Conservation (phyloP, 2,329 filamentous ascomycete species). For the Neofusicoccum cordaticola region DNA sequence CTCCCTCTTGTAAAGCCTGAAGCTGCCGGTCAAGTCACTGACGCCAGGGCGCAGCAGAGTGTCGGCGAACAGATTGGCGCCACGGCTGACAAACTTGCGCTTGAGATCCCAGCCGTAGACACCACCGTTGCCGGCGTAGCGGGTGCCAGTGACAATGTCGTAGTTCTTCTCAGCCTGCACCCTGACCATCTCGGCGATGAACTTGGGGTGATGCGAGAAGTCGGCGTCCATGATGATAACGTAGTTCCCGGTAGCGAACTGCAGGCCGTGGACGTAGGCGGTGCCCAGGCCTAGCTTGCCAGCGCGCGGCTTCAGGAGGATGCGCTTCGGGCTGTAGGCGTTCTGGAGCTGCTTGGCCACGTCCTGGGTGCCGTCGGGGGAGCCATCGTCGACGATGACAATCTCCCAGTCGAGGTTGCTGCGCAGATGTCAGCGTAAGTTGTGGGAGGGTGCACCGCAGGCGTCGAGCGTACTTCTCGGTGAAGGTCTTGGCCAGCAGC, state of each 20-base stretch:
- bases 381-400: slow-evolving; percentile 97
- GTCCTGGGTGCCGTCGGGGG: slow-evolving; percentile 89
- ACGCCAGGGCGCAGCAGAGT: slow-evolving; percentile 90
- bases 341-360: slow-evolving; percentile 87
- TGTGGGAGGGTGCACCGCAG: slow-evolving; percentile 50
- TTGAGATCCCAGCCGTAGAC: slow-evolving; percentile 97
- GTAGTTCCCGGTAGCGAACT: slow-evolving; percentile 88
- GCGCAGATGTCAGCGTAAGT: slow-evolving; percentile 34
- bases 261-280: slow-evolving; percentile 90
- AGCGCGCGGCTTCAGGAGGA: slow-evolving; percentile 80
- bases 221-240: slow-evolving; percentile 99
- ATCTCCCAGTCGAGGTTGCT: slow-evolving; percentile 96
- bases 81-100: slow-evolving; percentile 69
- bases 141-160: slow-evolving; percentile 95
- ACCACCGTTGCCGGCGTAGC: slow-evolving; percentile 81
- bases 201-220: slow-evolving; percentile 98
- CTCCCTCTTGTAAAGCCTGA: slow-evolving; percentile 87
- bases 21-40: slow-evolving; percentile 91
- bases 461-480: slow-evolving; percentile 64
- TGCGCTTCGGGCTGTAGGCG: slow-evolving; percentile 71
- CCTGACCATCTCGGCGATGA: slow-evolving; percentile 90
- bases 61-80: slow-evolving; percentile 93
- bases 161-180: slow-evolving; percentile 75
- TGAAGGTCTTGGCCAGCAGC: slow-evolving; percentile 90
- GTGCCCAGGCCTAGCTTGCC: slow-evolving; percentile 97